Conservation (phyloP, 192 early-diverging fungal species). For the Neocallimastix lanati region DNA sequence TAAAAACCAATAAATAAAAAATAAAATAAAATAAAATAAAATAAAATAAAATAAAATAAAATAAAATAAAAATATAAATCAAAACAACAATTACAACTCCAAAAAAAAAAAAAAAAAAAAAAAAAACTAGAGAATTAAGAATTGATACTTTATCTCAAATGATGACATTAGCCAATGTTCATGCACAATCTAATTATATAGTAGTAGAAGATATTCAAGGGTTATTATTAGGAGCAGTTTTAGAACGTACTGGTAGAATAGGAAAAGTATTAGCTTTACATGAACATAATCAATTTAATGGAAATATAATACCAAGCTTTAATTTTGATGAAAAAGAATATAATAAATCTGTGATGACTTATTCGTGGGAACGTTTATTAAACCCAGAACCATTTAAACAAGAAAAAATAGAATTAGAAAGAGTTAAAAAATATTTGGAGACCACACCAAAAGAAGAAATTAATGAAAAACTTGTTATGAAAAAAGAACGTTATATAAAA, state of each 20-base stretch:
- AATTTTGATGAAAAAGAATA: background rate
- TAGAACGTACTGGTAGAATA: conserved; percentile 43
- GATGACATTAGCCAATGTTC: conserved; percentile 64
- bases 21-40: too few species aligned
- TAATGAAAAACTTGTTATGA: background rate
- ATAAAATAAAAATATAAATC: too few species aligned
- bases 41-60: too few species aligned
- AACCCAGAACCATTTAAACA: background rate
- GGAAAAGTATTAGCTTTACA: background rate
- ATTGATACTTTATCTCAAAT: conserved; percentile 85
- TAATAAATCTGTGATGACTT: background rate
- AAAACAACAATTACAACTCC: too few species aligned
- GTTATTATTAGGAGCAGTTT: conserved; percentile 55
- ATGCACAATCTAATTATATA: conserved; percentile 39
- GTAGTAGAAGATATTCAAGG: conserved; percentile 86
- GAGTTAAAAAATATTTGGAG: background rate
- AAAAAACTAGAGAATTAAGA: conserved; percentile 57
- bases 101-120: too few species aligned
- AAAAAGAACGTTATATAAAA: background rate
- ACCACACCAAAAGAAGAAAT: background rate
- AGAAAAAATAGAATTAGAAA: background rate
- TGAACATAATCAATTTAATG: background rate
- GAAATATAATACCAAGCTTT: background rate
- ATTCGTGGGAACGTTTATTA: background rate
- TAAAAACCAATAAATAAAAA: too few species aligned